phyloP scores from a whole-genome alignment of 805 yeast genomes.

The Zygosaccharomyces bailii region DNA sequence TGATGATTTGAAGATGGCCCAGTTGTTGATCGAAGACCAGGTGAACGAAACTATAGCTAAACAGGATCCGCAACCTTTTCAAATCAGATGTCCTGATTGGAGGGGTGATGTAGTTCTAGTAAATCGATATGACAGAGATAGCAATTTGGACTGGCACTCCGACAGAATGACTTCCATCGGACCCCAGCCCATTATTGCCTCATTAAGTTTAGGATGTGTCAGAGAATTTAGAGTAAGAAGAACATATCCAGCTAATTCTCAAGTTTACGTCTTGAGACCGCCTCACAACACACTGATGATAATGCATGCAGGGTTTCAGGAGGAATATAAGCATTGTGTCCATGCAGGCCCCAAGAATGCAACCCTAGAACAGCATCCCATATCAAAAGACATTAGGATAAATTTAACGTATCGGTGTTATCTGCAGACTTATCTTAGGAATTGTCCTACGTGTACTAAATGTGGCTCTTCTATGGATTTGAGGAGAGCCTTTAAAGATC shows the following conservation, averaged over 20 bases:
- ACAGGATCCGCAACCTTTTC: constrained; percentile 39
- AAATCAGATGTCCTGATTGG: constrained; percentile 44
- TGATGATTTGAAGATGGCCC: constrained; percentile 41
- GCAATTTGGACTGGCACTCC: constrained; percentile 69
- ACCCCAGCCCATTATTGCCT: constrained; percentile 64
- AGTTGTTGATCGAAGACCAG: constrained; percentile 38
- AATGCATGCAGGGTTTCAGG: constrained; percentile 81
- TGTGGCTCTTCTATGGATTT: constrained; percentile 46
- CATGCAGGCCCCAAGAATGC: constrained; percentile 27
- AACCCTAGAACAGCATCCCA: constrained; percentile 45
- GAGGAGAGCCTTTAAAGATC: constrained; percentile 50
- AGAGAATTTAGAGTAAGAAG: constrained; percentile 61
- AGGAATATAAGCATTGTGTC: constrained; percentile 65
- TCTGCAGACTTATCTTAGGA: constrained; percentile 29
- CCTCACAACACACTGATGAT: constrained; percentile 64
- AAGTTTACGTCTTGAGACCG: constrained; percentile 46
- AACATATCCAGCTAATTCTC: constrained; percentile 31
- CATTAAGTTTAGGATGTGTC: constrained; percentile 65
- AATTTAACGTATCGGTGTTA: constrained; percentile 65
- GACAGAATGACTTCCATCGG: constrained; percentile 72
- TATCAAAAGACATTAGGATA: constrained; percentile 50
- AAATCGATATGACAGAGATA: constrained; percentile 51
- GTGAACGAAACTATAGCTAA: constrained; percentile 40
- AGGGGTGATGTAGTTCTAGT: constrained; percentile 50
- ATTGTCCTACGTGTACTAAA: constrained; percentile 44